A percentile compares a stretch with the other conserved stretches of the same genome.
Evolutionary conservation across 305 asterid species (phyloP).

Genomic region (Fraxinus nigra): DNA sequence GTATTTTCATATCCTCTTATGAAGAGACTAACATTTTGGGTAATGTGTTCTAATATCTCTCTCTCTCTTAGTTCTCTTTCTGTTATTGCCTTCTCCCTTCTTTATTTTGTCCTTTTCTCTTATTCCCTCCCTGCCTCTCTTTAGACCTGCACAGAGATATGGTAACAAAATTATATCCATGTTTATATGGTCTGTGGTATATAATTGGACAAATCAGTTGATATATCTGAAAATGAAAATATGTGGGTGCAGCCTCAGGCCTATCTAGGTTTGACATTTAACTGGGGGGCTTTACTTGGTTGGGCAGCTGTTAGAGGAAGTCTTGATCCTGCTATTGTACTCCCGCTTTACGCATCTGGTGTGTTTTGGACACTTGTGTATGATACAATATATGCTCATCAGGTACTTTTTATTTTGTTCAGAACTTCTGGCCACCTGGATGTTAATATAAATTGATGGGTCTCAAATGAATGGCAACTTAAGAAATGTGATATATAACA

Average conservation of each 20-base stretch:
- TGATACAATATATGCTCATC: constrained; percentile 91
- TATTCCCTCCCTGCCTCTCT: constrained; percentile 10
- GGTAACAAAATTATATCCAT: neutral
- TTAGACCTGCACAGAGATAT: neutral
- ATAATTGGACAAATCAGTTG: constrained; percentile 6
- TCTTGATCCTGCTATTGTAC: constrained; percentile 61
- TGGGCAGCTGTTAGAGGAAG: constrained; percentile 80
- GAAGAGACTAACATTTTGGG: constrained; percentile 96
- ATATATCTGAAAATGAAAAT: constrained; percentile 15
- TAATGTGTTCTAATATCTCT: constrained; percentile 27
- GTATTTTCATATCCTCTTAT: constrained; percentile 92
- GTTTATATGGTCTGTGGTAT: neutral
- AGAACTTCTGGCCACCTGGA: neutral
- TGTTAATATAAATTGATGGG: neutral
- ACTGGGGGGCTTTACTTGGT: constrained; percentile 84
- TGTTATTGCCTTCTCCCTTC: constrained; percentile 3
- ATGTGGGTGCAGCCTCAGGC: constrained; percentile 76
- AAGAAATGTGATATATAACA: constrained; percentile 1
- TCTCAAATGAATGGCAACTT: neutral
- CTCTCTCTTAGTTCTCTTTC: neutral
- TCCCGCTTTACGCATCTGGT: constrained; percentile 65
- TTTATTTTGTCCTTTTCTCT: neutral
- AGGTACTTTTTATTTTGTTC: constrained; percentile 40
- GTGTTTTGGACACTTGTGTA: constrained; percentile 77
- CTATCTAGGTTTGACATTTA: constrained; percentile 78